A percentile compares a stretch with the other conserved stretches of the same genome.
phyloP scores from a whole-genome alignment of 345 rosid genomes.

The Salix exigua region DNA sequence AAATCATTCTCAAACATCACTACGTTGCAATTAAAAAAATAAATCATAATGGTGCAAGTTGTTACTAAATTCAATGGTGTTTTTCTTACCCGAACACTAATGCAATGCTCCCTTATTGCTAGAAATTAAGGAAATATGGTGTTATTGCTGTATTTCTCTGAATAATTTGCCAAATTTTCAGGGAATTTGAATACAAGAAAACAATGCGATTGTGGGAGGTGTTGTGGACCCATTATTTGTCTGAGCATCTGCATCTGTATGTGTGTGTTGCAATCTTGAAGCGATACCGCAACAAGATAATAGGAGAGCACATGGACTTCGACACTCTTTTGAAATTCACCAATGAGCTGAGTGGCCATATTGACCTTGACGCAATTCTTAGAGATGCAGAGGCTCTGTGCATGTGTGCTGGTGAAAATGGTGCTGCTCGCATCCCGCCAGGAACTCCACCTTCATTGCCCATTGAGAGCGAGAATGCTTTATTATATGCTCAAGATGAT shows the following conservation, averaged over 20 bases:
- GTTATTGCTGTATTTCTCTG: background rate
- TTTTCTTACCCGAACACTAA: background rate
- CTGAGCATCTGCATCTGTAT: conserved; percentile 86
- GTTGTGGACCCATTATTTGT: conserved; percentile 78
- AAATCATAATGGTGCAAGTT: background rate
- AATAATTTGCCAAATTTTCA: conserved; percentile 19
- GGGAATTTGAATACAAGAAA: conserved; percentile 81
- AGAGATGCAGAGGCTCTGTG: conserved; percentile 97
- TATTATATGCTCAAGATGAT: conserved; percentile 55
- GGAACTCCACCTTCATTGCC: conserved; percentile 93
- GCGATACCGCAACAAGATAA: conserved; percentile 77
- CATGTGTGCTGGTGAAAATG: conserved; percentile 88
- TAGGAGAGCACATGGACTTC: conserved; percentile 92
- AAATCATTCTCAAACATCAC: background rate
- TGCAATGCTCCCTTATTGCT: background rate
- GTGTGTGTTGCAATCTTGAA: conserved; percentile 87
- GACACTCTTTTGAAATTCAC: conserved; percentile 92
- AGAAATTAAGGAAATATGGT: background rate
- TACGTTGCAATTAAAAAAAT: too few relatives aligned
- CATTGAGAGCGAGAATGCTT: conserved; percentile 38
- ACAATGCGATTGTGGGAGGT: conserved; percentile 92
- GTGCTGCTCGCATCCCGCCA: conserved; percentile 87
- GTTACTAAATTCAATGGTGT: background rate
- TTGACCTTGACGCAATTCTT: conserved; percentile 61
- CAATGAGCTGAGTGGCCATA: conserved; percentile 79